A percentile compares a stretch with the other conserved stretches of the same genome.
Conservation (phyloP, 2,329 filamentous ascomycete species). For the Teratosphaeria pseudoeucalypti region DNA sequence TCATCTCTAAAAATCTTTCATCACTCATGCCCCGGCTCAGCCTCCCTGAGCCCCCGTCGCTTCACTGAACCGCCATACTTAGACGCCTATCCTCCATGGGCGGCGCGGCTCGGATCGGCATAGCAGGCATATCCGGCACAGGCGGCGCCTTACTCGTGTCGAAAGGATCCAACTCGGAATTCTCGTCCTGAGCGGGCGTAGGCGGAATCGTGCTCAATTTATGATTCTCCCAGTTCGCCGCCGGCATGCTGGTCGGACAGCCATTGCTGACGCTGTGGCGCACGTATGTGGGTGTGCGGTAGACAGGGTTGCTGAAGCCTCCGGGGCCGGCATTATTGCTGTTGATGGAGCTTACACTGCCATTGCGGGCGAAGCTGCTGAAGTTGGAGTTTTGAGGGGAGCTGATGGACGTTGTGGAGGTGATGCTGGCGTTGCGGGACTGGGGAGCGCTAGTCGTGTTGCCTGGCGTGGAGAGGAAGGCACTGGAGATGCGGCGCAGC, state of each 20-base stretch:
- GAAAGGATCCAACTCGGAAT: conserved; percentile 27
- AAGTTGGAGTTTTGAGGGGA: conserved; percentile 1
- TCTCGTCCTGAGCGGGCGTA: conserved; percentile 27
- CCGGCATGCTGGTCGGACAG: conserved; percentile 31
- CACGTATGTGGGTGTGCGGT: conserved; percentile 25
- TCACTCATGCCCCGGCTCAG: not conserved
- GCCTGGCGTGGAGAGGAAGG: conserved; percentile 12
- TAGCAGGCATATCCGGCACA: conserved; percentile 13
- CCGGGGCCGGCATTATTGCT: not conserved
- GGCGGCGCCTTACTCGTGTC: conserved; percentile 17
- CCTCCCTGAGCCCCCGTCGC: not conserved
- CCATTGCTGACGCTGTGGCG: conserved; percentile 27
- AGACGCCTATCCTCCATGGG: not conserved
- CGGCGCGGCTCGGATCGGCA: conserved; percentile 3
- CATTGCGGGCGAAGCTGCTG: conserved; percentile 6
- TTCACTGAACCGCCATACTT: conserved; percentile 2
- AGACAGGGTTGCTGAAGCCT: conserved; percentile 10
- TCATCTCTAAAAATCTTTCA: not conserved
- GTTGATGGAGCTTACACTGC: conserved; percentile 6
- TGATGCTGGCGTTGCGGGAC: conserved; percentile 14
- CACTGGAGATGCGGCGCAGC: conserved; percentile 25
- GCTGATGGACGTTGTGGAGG: conserved; percentile 6
- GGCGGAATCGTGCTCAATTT: conserved; percentile 31
- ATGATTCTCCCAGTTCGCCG: conserved; percentile 21
- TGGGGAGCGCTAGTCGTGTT: not conserved